phyloP scores from a whole-genome alignment of 495 filamentous ascomycete genomes.

The Neurospora sp. region DNA sequence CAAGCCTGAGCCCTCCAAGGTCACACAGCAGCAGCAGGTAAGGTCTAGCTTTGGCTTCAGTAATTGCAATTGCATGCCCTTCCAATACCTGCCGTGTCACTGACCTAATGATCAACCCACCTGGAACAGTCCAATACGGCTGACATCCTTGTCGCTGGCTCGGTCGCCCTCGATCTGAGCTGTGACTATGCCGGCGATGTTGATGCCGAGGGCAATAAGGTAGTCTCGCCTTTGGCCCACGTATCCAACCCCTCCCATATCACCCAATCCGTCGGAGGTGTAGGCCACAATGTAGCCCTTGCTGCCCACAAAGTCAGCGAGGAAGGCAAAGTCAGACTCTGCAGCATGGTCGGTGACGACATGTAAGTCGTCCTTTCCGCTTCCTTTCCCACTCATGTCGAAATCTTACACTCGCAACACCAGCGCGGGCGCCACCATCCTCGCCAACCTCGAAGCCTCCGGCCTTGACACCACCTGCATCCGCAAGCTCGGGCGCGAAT shows the following conservation, averaged over 20 bases:
- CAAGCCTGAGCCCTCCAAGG: neutral
- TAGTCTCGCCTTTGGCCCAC: constrained; percentile 44
- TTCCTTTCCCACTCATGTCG: too few relatives aligned
- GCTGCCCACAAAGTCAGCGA: constrained; percentile 51
- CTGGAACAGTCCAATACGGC: constrained; percentile 10
- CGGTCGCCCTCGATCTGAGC: constrained; percentile 76
- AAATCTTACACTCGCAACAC: too few relatives aligned
- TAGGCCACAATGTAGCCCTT: constrained; percentile 84
- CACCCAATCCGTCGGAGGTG: constrained; percentile 77
- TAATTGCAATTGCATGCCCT: neutral
- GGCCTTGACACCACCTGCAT: constrained; percentile 58
- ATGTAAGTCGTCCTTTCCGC: constrained; percentile 24
- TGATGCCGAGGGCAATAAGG: constrained; percentile 2
- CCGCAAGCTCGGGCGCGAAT: constrained; percentile 37
- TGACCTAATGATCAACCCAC: neutral
- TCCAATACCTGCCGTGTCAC: neutral
- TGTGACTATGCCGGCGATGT: constrained; percentile 53
- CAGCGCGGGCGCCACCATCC: constrained; percentile 57
- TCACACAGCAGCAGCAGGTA: neutral
- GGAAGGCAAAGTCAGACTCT: constrained; percentile 46
- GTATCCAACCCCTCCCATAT: constrained; percentile 85
- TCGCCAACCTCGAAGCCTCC: constrained; percentile 47
- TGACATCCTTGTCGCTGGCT: constrained; percentile 80
- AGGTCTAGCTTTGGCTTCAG: neutral
- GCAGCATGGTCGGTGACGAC: constrained; percentile 69